Base-by-base conservation (phyloP, 2,329 filamentous ascomycete genomes). In the Exophiala alcalophila region DNA sequence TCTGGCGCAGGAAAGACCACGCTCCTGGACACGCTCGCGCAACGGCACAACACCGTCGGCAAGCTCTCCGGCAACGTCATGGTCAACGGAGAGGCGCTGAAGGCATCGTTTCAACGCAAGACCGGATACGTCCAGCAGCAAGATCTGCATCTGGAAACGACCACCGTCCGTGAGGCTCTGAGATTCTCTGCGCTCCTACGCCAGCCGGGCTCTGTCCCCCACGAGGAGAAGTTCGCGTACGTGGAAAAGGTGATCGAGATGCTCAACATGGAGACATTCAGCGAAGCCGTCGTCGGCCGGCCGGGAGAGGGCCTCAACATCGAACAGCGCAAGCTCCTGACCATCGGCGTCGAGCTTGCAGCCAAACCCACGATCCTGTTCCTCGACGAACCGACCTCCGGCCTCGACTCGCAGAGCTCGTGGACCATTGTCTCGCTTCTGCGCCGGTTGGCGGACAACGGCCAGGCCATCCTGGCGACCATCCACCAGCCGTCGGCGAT, bases 401-500 rank as follows among this genome's bases (percentile, higher is more conserved):
- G 90, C 68, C 78, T 95, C 4, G 90, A 95, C 62, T 86, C 81
- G 48, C 89, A 95, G 64, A 92, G 86, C 2, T 90, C 88, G 1
- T 95, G 86, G 87, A 83, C 87, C 50, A 94, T 95, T 59, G 76
- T 86, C 36, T 80, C 84, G 55, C 77, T 95, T 15, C 75, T 96
- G 26, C 83, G 91, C 64, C 94, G 91, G 67, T 72, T 96, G 24
- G 86, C 88, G 55, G 85, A 91, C 63, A 82, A 79, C 44, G 90
- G 90, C 7, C 87, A 92, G 62, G 88, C 90, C 16, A 83, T 96
- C 59, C 78, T 96, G 10, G 94, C 87, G 66, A 95, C 90, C 0
- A 94, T 96, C 48, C 90, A 96, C 62, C 90, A 96, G 63, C 90
- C 90, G 10, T 91, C 86, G 9, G 87, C 88, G 26, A 86, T 94